Conservation (phyloP, 352 stramenopile species). For the Discostella stelligera region DNA sequence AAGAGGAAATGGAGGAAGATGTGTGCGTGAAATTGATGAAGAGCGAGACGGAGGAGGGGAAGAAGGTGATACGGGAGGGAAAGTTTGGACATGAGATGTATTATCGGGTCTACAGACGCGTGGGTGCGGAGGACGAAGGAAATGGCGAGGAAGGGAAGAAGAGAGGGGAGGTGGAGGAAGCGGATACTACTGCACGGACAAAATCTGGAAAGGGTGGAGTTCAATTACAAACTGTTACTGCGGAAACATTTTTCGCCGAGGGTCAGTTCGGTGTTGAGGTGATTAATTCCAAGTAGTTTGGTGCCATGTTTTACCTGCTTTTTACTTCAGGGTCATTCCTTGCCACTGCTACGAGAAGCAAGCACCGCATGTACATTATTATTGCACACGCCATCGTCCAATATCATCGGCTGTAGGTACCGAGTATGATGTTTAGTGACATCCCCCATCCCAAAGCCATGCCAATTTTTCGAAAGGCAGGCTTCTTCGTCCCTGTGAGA, state of each 20-base stretch:
- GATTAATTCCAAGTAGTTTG: conserved; percentile 1
- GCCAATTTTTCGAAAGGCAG: too few species aligned
- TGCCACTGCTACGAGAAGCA: too few species aligned
- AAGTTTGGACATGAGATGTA: conserved; percentile 51
- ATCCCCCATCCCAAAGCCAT: too few species aligned
- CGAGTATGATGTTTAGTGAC: too few species aligned
- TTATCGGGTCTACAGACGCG: conserved; percentile 82
- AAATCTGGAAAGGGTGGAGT: background rate
- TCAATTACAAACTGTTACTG: conserved; percentile 11
- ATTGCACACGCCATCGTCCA: too few species aligned
- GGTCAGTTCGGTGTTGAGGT: conserved; percentile 48
- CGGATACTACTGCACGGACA: too few species aligned
- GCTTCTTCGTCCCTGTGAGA: too few species aligned
- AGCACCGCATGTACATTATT: too few species aligned
- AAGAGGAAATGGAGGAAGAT: conserved; percentile 88
- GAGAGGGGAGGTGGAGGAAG: conserved; percentile 2
- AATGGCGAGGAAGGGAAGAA: conserved; percentile 84
- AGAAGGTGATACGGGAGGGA: conserved; percentile 90
- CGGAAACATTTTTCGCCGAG: conserved; percentile 43
- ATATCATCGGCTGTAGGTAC: too few species aligned
- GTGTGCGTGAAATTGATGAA: conserved; percentile 93
- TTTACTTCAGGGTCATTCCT: too few species aligned
- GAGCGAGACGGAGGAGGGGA: conserved; percentile 96
- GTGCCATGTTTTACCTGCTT: background rate
- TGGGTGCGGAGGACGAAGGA: background rate